Percentiles rank a stretch among this genome's conserved stretches.
These are phyloP conservation scores for Puccinia coronata DNA, from an alignment of 1,284 basidiomycete genomes.

Conservation along the genomic window DNA sequence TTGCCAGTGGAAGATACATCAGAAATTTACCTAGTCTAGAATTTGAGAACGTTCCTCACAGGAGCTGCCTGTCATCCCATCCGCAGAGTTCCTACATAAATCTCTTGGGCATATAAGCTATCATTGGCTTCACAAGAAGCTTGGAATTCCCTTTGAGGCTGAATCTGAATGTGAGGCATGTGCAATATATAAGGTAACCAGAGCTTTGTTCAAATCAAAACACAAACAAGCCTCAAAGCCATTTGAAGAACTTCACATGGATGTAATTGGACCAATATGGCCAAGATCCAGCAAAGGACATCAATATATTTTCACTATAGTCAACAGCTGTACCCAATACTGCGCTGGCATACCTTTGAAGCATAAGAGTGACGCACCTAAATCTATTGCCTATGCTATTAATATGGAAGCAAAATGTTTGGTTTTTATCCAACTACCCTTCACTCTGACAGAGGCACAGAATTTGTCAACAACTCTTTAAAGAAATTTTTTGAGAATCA, in stretches of 20 bases:
- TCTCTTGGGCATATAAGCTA: background rate
- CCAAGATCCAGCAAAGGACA: background rate
- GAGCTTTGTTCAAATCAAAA: background rate
- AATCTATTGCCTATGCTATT: background rate
- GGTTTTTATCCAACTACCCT: background rate
- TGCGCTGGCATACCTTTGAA: background rate
- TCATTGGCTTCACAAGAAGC: background rate
- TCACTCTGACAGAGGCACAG: background rate
- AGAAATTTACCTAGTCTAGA: background rate
- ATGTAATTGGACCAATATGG: background rate
- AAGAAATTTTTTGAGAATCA: background rate
- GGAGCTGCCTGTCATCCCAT: background rate
- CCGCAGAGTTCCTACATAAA: background rate
- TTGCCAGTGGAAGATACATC: background rate
- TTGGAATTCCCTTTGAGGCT: background rate
- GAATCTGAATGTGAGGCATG: background rate
- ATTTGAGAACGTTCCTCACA: background rate
- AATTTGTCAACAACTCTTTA: slow-evolving; percentile 1
- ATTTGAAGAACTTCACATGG: background rate
- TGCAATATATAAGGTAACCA: background rate
- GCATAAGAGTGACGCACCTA: background rate
- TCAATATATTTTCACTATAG: background rate
- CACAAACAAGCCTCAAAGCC: background rate
- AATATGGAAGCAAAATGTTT: background rate
- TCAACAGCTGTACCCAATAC: background rate